Percentiles rank a stretch among this genome's conserved stretches.
Evolutionary conservation across 2,329 filamentous ascomycete genomes (phyloP).

Genomic region (Niveomyces coronatus): DNA sequence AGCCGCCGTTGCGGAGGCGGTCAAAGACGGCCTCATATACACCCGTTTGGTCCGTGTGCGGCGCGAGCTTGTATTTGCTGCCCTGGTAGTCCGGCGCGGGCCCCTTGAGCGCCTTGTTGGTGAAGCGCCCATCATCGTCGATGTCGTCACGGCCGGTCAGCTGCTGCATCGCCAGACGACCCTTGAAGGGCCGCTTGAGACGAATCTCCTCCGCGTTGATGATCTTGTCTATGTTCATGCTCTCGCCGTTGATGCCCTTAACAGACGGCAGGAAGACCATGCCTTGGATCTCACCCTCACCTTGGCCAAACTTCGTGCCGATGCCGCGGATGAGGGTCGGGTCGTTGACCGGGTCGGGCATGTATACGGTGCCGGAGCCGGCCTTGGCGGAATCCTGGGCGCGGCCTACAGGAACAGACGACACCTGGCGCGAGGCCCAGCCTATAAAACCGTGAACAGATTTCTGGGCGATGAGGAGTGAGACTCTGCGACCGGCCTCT

Average conservation of each 20-base stretch:
- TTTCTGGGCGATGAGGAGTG: slow-evolving; percentile 89
- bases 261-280: slow-evolving; percentile 78
- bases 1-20: slow-evolving; percentile 70
- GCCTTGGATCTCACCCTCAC: slow-evolving; percentile 64
- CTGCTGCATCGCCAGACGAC: slow-evolving; percentile 63
- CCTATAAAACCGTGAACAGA: slow-evolving; percentile 93
- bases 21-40: slow-evolving; percentile 92
- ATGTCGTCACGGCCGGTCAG: slow-evolving; percentile 72
- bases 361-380: slow-evolving; percentile 69
- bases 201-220: slow-evolving; percentile 69
- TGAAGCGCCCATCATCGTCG: slow-evolving; percentile 53
- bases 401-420: slow-evolving; percentile 85
- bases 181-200: slow-evolving; percentile 80
- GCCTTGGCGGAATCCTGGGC: slow-evolving; percentile 82
- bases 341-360: slow-evolving; percentile 78
- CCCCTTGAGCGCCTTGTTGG: slow-evolving; percentile 42
- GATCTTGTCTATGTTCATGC: slow-evolving; percentile 75
- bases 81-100: slow-evolving; percentile 57
- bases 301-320: slow-evolving; percentile 70
- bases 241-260: slow-evolving; percentile 66
- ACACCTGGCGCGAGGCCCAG: slow-evolving; percentile 71
- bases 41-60: slow-evolving; percentile 85
- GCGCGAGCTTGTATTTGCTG: slow-evolving; percentile 76
- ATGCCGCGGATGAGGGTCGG: slow-evolving; percentile 70
- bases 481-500: slow-evolving; percentile 80